Conservation (phyloP, 73 alveolate genomes). For the Paramecium pentaurelia region DNA sequence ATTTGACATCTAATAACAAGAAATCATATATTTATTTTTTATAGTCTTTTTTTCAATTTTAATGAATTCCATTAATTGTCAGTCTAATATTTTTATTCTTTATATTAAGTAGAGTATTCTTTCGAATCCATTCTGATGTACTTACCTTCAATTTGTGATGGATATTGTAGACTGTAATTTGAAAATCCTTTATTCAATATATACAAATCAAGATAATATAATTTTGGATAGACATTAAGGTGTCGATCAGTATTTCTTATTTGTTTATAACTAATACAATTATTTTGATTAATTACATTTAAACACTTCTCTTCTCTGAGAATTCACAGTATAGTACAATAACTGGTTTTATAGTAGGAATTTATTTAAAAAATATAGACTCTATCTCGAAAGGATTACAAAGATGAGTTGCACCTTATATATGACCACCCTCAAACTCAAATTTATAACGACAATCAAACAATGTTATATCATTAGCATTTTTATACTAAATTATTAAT, state of each 20-base stretch:
- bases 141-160: not conserved
- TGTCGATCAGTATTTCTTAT: not conserved
- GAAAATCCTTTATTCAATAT: not conserved
- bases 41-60: not conserved
- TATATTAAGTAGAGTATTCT: not conserved
- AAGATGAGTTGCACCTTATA: not conserved
- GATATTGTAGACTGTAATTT: not conserved
- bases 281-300: not conserved
- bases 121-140: not conserved
- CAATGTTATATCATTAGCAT: not conserved
- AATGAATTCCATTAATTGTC: not conserved
- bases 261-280: not conserved
- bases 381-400: not conserved
- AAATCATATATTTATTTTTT: not conserved
- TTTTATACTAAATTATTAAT: not conserved
- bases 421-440: constrained; percentile 16
- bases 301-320: not conserved
- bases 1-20: not conserved
- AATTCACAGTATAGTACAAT: not conserved
- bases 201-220: not conserved
- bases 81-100: not conserved
- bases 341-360: not conserved
- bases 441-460: not conserved
- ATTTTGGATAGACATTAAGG: not conserved
- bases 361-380: not conserved